phyloP scores from a whole-genome alignment of 768 basidiomycete genomes.

The Terana coerulea region DNA sequence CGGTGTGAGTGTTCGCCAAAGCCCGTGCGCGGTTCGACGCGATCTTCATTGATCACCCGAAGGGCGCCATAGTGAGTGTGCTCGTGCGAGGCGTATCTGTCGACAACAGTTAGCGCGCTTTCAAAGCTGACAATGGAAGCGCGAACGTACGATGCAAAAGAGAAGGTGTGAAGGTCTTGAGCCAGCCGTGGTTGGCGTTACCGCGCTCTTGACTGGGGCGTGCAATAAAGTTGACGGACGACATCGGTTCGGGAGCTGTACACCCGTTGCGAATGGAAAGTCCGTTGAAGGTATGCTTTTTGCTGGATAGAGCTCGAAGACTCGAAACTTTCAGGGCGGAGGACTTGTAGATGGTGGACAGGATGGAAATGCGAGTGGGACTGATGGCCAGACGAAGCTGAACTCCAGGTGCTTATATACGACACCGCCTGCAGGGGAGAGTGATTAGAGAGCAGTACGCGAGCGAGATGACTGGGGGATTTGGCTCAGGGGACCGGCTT shows the following conservation, averaged over 20 bases:
- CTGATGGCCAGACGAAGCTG: background rate
- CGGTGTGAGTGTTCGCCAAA: constrained; percentile 84
- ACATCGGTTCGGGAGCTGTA: background rate
- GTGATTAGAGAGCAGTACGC: background rate
- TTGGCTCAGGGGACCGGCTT: background rate
- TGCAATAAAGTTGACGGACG: constrained; percentile 25
- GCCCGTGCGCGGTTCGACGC: constrained; percentile 70
- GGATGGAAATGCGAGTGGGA: background rate
- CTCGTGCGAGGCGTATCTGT: constrained; percentile 58
- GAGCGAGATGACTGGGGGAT: constrained; percentile 1
- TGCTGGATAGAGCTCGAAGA: no score
- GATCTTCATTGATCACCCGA: constrained; percentile 91
- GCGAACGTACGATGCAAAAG: constrained; percentile 59
- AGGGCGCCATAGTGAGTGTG: constrained; percentile 69
- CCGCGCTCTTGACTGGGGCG: constrained; percentile 41
- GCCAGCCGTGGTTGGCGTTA: constrained; percentile 52
- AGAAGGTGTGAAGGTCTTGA: constrained; percentile 69
- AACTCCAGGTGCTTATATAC: constrained; percentile 2
- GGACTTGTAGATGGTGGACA: background rate
- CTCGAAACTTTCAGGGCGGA: background rate
- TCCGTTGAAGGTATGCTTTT: no score
- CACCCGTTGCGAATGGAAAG: background rate
- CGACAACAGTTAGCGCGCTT: no score
- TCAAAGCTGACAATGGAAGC: no score
- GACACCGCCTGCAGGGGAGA: background rate